Conservation (phyloP, 257 asterid species). For the Solanum rostratum region DNA sequence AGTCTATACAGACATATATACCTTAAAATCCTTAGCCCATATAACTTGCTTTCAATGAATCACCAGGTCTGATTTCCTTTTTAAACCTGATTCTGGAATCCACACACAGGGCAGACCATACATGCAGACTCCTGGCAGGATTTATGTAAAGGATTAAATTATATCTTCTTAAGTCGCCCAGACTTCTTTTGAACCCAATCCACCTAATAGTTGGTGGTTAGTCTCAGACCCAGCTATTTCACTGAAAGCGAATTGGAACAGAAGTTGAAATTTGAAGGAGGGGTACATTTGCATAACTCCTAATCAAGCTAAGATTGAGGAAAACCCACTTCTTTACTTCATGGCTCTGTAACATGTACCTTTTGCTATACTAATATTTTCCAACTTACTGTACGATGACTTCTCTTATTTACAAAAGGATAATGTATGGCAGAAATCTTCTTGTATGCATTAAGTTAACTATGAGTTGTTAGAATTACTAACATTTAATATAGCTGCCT, state of each 20-base stretch:
- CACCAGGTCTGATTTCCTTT: not conserved
- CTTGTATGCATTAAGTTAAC: not conserved
- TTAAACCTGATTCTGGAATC: not conserved
- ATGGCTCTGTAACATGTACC: not conserved
- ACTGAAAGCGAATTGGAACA: not conserved
- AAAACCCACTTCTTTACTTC: not conserved
- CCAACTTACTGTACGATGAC: not conserved
- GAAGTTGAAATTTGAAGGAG: not conserved
- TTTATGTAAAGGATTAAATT: not conserved
- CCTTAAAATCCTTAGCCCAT: not conserved
- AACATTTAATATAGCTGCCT: not conserved
- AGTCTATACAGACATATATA: not conserved
- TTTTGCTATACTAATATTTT: not conserved
- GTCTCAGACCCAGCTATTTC: not conserved
- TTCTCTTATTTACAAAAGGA: not conserved
- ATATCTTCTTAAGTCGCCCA: not conserved
- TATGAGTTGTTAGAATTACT: not conserved
- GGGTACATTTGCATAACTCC: not conserved
- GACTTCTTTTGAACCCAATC: not conserved
- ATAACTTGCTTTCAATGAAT: not conserved
- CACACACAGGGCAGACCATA: not conserved
- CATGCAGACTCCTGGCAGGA: not conserved
- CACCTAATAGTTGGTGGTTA: not conserved
- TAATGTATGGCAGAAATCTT: not conserved
- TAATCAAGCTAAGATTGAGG: not conserved